Base-by-base conservation (phyloP, 2,329 filamentous ascomycete species). In the Onygenales sp. region DNA sequence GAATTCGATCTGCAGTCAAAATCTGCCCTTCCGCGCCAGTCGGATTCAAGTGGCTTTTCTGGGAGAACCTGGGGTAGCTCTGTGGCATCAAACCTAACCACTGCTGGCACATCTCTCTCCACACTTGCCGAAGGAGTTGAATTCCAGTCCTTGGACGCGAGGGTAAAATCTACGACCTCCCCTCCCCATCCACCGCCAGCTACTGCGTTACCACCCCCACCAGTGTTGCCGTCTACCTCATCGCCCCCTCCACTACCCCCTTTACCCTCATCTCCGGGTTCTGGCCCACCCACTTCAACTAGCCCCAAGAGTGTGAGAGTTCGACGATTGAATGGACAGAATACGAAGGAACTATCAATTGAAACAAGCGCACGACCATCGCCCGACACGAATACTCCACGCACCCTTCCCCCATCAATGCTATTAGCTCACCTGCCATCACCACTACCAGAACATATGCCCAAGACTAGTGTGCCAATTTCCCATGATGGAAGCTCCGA, bases 341-440 rank as follows among this genome's bases (percentile, higher is more conserved):
- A 88, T 61, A 74, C 81, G 11, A 91, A 87, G 66, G 87, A 91
- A 63, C 75, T 97, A 49, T 95, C 90, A 71, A 96, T 97, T 53
- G 88, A 96, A 68, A 96, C 90, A 9, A 72, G 71, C 66, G 49
- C 68, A 58, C 65, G 51, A 49, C 54, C 55, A 32, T 49, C 58
- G 14, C 49, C 51, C 36, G 52, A 61, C 49, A 56, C 59, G 48
- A 59, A 59, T 51, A 51, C 57, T 39, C 62, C 64, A 34, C 62
- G 54, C 21, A 61, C 63, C 37, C 63, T 63, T 13, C 62, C 63
- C 13, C 61, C 62, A 44, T 57, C 65, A 21, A 62, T 61, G 21
- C 56, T 56, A 11, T 53, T 56, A 42, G 58, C 54, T 6, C 60
- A 58, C 49, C 61, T 56, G 39, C 61, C 65, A 21, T 60, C 63